Conservation (phyloP, 1,284 basidiomycete species). For the Microbotryum intermedium region DNA sequence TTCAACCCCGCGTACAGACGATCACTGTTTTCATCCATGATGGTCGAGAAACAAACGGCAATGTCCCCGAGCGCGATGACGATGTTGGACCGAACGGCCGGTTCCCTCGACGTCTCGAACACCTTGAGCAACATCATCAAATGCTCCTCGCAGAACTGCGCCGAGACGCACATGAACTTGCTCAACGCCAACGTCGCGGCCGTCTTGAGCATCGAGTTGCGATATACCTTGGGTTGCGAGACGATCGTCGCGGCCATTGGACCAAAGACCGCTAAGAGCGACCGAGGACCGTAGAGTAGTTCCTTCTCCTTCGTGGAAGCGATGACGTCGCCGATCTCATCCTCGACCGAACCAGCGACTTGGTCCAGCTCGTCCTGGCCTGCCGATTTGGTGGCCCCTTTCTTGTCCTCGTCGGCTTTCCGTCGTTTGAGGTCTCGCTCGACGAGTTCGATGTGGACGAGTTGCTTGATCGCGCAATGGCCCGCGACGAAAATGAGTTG, state of each 20-base stretch:
- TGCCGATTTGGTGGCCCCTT: constrained; percentile 33
- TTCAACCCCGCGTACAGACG: constrained; percentile 88
- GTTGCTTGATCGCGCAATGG: constrained; percentile 94
- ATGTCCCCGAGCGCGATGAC: constrained; percentile 96
- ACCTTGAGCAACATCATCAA: constrained; percentile 85
- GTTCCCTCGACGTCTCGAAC: constrained; percentile 78
- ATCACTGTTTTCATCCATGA: constrained; percentile 95
- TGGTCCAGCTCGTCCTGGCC: constrained; percentile 78
- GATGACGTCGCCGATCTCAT: constrained; percentile 92
- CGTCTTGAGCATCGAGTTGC: constrained; percentile 75
- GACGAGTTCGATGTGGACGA: constrained; percentile 92
- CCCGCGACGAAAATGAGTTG: constrained; percentile 91
- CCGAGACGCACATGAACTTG: constrained; percentile 94
- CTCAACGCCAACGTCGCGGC: constrained; percentile 82
- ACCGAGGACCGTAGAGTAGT: constrained; percentile 74
- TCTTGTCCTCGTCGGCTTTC: constrained; percentile 73
- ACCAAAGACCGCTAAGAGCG: constrained; percentile 75
- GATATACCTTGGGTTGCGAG: constrained; percentile 69
- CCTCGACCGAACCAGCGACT: constrained; percentile 94
- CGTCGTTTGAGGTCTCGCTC: constrained; percentile 94
- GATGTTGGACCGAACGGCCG: constrained; percentile 86
- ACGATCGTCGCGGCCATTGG: constrained; percentile 85
- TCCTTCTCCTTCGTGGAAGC: constrained; percentile 75
- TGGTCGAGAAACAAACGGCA: constrained; percentile 88
- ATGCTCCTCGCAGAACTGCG: constrained; percentile 84